A percentile compares a stretch with the other conserved stretches of the same genome.
These are phyloP conservation scores for Trifolium fragiferum DNA, from an alignment of 306 rosid species.

Conservation along the genomic window DNA sequence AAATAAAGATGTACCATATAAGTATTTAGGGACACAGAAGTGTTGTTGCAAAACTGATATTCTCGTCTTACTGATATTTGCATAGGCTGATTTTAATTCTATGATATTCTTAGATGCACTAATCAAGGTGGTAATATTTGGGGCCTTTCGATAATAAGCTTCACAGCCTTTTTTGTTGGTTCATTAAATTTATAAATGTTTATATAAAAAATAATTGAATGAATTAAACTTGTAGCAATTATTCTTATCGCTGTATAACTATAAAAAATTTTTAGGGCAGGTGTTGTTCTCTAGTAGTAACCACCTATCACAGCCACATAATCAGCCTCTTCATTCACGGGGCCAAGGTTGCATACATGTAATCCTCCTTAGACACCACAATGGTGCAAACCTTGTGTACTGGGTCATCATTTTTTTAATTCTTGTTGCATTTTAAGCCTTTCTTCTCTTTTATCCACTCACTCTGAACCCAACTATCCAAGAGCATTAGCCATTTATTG, in stretches of 20 bases:
- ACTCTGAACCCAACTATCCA: background rate
- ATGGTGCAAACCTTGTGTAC: background rate
- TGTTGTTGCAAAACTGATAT: constrained; percentile 26
- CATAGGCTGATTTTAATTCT: background rate
- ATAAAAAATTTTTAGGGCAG: background rate
- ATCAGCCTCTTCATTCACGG: background rate
- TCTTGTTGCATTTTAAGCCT: background rate
- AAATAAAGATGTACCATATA: constrained; percentile 12
- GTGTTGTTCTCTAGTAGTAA: background rate
- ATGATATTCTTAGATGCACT: background rate
- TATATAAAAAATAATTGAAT: background rate
- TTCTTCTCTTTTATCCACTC: background rate
- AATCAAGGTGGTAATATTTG: background rate
- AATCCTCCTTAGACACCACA: background rate
- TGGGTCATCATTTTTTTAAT: background rate
- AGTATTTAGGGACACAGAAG: background rate
- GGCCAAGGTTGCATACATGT: background rate
- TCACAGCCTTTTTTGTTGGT: background rate
- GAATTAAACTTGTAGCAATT: background rate
- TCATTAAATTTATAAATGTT: background rate
- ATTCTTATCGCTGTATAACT: background rate
- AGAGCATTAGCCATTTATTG: no score
- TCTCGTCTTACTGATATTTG: background rate
- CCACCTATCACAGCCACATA: background rate
- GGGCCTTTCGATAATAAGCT: background rate